Base-by-base conservation (phyloP, 768 basidiomycete genomes). In the Cubamyces sp. region DNA sequence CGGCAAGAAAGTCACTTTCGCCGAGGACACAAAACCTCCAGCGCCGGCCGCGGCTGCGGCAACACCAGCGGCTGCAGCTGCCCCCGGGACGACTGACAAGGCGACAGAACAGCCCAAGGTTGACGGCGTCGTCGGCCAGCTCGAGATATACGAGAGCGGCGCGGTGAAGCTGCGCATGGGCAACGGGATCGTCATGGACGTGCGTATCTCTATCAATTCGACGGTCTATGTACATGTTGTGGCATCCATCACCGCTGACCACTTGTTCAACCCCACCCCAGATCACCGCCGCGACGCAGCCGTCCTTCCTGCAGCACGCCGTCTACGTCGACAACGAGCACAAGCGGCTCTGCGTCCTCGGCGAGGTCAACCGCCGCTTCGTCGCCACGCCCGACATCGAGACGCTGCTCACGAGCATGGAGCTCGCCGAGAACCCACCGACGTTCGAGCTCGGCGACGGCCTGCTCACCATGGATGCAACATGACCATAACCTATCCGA, bases 291-390 rank as follows among this genome's bases (percentile, higher is more conserved):
- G 92, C 88, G 8, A 93, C 91, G 1, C 90, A 89, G 57, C 86
- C 93, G 1, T 90, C 92, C 0, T 96, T 96, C 74, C 81, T 96
- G 3, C 92, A 96, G 71, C 93, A 96, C 58, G 90, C 91, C 6
- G 88, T 92, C 19, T 82, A 87, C 67, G 70, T 96, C 28, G 87
- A 96, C 71, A 69, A 76, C 54, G 74, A 74, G 41, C 76, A 79
- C 19, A 89, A 88, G 68, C 79, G 78, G 25, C 74, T 94, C 21
- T 81, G 80, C 40, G 86, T 95, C 4, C 78, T 97, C 0, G 95
- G 94, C n/a, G 89, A 94, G 71, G 84, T 96, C 50, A 88, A 88
- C 77, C 89, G 88, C 73, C 86, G 89, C 60, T 96, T 93, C 69
- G 81, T 91, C 23, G 88, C 88, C 39, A 90, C 93, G 0, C 95